A percentile compares a stretch with the other conserved stretches of the same genome.
Conservation (phyloP, 352 stramenopile species). For the Globisporangium parvum region DNA sequence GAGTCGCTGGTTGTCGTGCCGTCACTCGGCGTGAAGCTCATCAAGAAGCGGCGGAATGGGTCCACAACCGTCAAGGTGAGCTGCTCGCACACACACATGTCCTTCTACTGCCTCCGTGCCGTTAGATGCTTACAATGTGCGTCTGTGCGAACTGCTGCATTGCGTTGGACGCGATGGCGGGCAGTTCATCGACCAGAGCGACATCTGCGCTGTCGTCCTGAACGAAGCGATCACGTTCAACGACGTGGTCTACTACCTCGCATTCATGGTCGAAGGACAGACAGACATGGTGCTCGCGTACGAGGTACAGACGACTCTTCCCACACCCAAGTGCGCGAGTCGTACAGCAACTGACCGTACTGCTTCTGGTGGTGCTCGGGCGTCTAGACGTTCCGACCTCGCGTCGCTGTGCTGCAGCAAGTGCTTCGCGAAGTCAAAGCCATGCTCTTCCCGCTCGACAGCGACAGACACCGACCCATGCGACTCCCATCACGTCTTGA, state of each 20-base stretch:
- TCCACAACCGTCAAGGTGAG: conserved; percentile 22
- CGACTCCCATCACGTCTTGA: conserved; percentile 23
- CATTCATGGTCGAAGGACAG: conserved; percentile 66
- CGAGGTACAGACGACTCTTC: conserved; percentile 39
- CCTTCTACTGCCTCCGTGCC: neutral
- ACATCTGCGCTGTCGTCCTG: conserved; percentile 65
- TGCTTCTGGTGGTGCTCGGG: neutral
- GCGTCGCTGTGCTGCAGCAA: conserved; percentile 59
- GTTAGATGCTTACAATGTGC: neutral
- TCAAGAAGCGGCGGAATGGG: conserved; percentile 49
- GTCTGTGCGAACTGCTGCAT: neutral
- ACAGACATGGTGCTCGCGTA: conserved; percentile 70
- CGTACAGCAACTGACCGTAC: neutral
- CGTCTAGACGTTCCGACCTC: conserved; percentile 71
- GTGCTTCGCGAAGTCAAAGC: conserved; percentile 54
- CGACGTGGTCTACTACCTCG: conserved; percentile 77
- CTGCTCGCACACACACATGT: neutral
- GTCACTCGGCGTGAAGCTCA: conserved; percentile 64
- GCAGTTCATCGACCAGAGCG: conserved; percentile 38
- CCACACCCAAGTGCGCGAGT: neutral
- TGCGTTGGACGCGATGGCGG: neutral
- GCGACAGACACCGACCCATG: conserved; percentile 25
- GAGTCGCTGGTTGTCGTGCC: conserved; percentile 76
- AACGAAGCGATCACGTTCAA: conserved; percentile 80
- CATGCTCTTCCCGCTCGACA: conserved; percentile 46